Evolutionary conservation across 495 filamentous ascomycete genomes (phyloP), one percentile per base, ranked within the genome.

Genomic region (Lophium mytilinum): DNA sequence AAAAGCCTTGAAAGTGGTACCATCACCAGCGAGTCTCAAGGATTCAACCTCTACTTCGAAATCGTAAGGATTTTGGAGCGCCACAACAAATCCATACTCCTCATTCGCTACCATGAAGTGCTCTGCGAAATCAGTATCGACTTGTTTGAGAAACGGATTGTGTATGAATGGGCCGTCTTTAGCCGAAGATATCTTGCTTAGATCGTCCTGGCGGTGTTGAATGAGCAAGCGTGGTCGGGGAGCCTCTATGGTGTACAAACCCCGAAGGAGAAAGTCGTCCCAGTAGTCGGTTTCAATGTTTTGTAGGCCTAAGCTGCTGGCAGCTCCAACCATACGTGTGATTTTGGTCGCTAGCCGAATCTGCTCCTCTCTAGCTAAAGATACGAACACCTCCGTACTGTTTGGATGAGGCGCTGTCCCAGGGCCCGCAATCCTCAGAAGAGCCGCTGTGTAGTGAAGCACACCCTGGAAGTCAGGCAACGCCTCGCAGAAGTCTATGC

Each of bases 201-300:
- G 71, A 46, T 91, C 85, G 34, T 78, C 80, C 60, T 82, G 86
- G 3, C 77, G 80, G 61, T 89, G 90, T 8, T 86, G 78, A 57
- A 87, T 80, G 15, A 90, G 84, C n/a, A 77, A 77, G 58, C 72
- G 74, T 17, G 72, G 72, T 36, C 74, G 70, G 43, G 73, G 69
- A 35, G 79, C 71, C 30, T 82, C 72, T 21, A 81, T 76, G 24
- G 93, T 69, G 47, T 87, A 82, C 35, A 98, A 77, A 58, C 84
- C 90, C 35, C 93, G 82, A 40, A 98, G 77, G 0, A 98, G 77
- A 65, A 98, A 97, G 47, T 92, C 87, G 69, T 98, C 93, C 93
- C 93, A 98, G 65, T 95, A 98, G 52, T 92, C 86, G 15, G 88
- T 89, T 53, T 85, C 78, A 45, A 92, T 67, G 54, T 83, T 67